Evolutionary conservation across 1,284 basidiomycete genomes (phyloP), one percentile per base, ranked within the genome.

Genomic region (Melampsora larici-populina): DNA sequence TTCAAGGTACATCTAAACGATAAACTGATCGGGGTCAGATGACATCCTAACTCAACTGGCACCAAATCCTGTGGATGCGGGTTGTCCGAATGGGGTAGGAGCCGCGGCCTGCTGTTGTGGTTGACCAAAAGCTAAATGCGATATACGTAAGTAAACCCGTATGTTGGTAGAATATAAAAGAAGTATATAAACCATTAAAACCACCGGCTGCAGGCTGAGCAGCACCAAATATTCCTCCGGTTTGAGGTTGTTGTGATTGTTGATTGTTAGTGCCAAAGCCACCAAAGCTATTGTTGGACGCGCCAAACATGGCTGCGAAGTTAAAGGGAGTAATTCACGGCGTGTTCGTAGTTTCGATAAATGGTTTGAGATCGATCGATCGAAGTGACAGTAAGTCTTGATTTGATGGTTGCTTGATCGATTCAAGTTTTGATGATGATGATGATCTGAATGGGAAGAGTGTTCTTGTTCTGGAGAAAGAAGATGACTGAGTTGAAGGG

Each of bases 171-270:
- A 11, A 24, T 48, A 21, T 36, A 26, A 17, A 6, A 55, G 48
- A 36, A 2, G 9, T 62, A 11, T 40, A 63, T n/a, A 18, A 49
- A 76, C 36, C 33, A 26, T 67, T 75, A n/a, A 33, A 40, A 69
- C 74, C 46, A 58, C 48, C 62, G 2, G 51, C 17, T 31, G 33
- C 68, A 24, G 55, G 60, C 4, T 65, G 26, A 31, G 64, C 31
- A 21, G 43, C 58, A 49, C 74, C 74, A 66, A 77, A 77, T 18
- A 77, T 65, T 49, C 66, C 66, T 31, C 36, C 43, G 26, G 74
- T 46, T 31, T 49, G 63, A 68, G 74, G 74, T 70, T 77, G 74
- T 29, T 48, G 73, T 24, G 31, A 65, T 60, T 75, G 73, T 60
- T 75, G 73, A 18, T 75, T 51, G 49, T 67, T 67, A 18, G 48